Evolutionary conservation across 2,329 filamentous ascomycete species (phyloP).

Genomic region (Pseudogymnoascus sp.): DNA sequence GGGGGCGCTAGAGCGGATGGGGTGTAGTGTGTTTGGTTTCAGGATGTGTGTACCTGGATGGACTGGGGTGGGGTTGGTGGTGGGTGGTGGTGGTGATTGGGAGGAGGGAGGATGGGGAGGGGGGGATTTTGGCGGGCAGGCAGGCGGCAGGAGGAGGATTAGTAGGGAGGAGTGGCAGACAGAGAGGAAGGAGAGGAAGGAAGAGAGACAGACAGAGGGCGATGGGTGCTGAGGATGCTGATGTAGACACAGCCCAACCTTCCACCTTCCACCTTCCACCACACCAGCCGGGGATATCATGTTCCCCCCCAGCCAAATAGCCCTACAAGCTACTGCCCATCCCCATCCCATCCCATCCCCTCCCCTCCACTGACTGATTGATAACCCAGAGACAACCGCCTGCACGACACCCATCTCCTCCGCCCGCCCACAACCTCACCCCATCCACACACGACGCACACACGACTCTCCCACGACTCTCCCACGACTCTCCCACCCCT

Average conservation of each 20-base stretch:
- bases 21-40: background rate
- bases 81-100: background rate
- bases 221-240: no score
- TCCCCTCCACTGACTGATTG: no score
- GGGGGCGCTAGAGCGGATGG: background rate
- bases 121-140: no score
- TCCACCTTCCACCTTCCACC: no score
- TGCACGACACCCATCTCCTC: no score
- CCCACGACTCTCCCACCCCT: no score
- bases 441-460: background rate
- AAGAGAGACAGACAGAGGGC: background rate
- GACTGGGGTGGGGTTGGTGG: background rate
- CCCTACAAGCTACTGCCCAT: no score
- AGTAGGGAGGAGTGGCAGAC: background rate
- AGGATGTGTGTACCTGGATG: background rate
- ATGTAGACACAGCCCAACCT: background rate
- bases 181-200: background rate
- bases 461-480: no score
- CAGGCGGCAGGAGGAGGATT: background rate
- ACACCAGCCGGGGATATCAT: no score
- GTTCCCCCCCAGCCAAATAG: no score
- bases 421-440: no score
- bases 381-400: background rate
- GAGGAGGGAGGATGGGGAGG: background rate
- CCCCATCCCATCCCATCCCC: no score